Conservation (phyloP, 495 filamentous ascomycete species). For the Penicillium silybi region DNA sequence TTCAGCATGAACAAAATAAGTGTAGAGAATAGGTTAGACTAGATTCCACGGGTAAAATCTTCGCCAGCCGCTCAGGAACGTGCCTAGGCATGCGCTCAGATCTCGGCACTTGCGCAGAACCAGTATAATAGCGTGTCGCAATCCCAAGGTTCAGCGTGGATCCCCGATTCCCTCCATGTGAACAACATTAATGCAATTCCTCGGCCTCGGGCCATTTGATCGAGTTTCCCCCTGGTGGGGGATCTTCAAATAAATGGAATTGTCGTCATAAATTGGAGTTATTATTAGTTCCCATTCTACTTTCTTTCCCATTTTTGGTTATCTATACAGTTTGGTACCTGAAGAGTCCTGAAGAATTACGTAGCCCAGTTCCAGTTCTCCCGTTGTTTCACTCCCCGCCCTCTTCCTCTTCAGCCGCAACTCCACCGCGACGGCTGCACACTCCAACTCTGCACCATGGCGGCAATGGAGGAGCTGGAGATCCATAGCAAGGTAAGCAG, state of each 20-base stretch:
- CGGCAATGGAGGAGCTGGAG: constrained; percentile 94
- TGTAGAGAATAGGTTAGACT: no score
- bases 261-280: neutral
- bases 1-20: constrained; percentile 2
- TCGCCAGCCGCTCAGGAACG: no score
- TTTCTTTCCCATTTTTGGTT: neutral
- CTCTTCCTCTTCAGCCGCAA: constrained; percentile 27
- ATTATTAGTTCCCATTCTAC: neutral
- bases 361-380: constrained; percentile 4
- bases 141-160: neutral
- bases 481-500: constrained; percentile 88
- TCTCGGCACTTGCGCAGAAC: no score
- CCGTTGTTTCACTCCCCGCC: constrained; percentile 11
- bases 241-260: neutral
- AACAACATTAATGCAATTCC: neutral
- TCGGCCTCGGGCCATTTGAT: constrained; percentile 19
- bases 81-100: neutral
- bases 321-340: neutral
- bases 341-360: neutral
- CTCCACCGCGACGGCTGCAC: constrained; percentile 16
- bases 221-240: constrained; percentile 3
- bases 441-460: constrained; percentile 51
- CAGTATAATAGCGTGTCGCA: no score
- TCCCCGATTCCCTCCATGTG: constrained; percentile 10
- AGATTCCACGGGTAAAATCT: no score